Base-by-base conservation (phyloP, 2,329 filamentous ascomycete species). In the Cyphellophora europaea region DNA sequence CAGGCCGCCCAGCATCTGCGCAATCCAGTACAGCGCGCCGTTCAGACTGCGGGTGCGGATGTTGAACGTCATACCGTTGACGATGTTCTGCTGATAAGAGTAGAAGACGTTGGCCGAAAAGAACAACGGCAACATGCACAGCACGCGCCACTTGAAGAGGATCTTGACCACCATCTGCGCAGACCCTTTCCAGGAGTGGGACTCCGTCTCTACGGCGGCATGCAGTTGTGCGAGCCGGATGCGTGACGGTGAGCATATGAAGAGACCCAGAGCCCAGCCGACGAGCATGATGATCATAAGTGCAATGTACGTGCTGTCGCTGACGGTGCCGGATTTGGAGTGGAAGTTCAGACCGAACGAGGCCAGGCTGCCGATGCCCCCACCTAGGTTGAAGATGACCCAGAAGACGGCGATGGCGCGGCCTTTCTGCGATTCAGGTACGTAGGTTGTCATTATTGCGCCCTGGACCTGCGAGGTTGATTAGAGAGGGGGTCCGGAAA, bases 381-480 rank as follows among this genome's bases (percentile, higher is more conserved):
- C 87, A 49, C 88, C 88, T 38, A 88, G 61, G 61, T 94, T 94
- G 71, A 94, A 94, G 53, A 95, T 93, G 57, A 88, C 78, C 88
- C 88, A 94, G 63, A 94, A 95, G 65, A 77, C 79, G 41, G 82
- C 82, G 56, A 94, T 93, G 58, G 87, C 94, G 40, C 79, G 77
- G 29, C 88, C 88, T 68, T 94, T 94, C 45, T 76, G 73, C 19
- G 74, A 59, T 61, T 94, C 88, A n/a, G 73, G 67, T 2, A 87
- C 87, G 57, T 94, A 94, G 5, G 43, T 42, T 76, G 93, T 89
- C 63, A 70, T 69, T 31, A 70, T 59, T 2, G 65, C 61, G 30
- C 66, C 66, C 45, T 71, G 66, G 2, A 65, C n/a, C n/a, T n/a
- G n/a, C n/a, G n/a, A n/a, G n/a, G n/a, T n/a, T n/a, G n/a, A n/a